Evolutionary conservation across 2,329 filamentous ascomycete genomes (phyloP).

Genomic region (Dactylellina drechsleri): DNA sequence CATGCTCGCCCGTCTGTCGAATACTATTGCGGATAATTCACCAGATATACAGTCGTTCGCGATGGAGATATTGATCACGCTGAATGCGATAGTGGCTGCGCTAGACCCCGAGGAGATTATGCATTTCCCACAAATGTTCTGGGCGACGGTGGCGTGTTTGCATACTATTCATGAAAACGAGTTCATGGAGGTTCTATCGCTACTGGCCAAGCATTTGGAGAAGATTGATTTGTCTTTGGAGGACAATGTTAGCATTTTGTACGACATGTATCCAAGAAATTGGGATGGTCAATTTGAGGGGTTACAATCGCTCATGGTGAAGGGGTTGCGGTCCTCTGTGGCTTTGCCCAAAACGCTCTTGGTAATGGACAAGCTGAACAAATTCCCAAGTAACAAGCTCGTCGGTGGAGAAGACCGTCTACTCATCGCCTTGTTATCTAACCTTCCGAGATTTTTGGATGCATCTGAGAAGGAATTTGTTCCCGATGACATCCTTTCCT

Average conservation of each 20-base stretch:
- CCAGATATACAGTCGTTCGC: conserved; percentile 92
- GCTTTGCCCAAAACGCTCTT: conserved; percentile 81
- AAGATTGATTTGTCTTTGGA: conserved; percentile 83
- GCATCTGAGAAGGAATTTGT: conserved; percentile 75
- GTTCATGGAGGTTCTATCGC: conserved; percentile 88
- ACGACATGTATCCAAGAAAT: conserved; percentile 80
- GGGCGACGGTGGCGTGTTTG: conserved; percentile 95
- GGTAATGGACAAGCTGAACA: conserved; percentile 80
- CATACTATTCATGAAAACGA: conserved; percentile 97
- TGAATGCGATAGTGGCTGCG: conserved; percentile 89
- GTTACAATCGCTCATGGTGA: conserved; percentile 85
- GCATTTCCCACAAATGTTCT: conserved; percentile 94
- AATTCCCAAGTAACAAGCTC: conserved; percentile 79
- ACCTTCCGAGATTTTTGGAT: conserved; percentile 84
- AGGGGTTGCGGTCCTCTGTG: conserved; percentile 85
- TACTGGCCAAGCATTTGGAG: conserved; percentile 85
- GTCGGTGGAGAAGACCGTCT: conserved; percentile 84
- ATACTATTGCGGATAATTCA: conserved; percentile 92
- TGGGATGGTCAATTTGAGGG: conserved; percentile 94
- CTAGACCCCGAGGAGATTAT: conserved; percentile 81
- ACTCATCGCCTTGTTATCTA: conserved; percentile 88
- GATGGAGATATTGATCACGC: conserved; percentile 94
- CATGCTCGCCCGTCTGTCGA: conserved; percentile 93
- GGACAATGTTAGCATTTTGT: conserved; percentile 73
- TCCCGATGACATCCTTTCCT: conserved; percentile 69